A percentile compares a stretch with the other conserved stretches of the same genome.
phyloP scores from a whole-genome alignment of 139 green algal genomes.

The Coccomyxa sp. region DNA sequence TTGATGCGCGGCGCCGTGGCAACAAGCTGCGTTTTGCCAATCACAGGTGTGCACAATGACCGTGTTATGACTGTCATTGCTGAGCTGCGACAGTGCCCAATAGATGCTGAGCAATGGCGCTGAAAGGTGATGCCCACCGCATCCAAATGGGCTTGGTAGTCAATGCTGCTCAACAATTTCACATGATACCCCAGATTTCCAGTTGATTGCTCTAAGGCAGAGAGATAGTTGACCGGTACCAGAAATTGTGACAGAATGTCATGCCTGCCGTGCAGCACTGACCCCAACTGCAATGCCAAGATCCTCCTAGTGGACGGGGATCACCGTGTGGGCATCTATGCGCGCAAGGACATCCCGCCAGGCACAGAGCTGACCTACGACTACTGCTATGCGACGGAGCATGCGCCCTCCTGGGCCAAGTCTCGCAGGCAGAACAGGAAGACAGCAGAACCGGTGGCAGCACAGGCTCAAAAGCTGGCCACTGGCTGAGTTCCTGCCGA shows the following conservation, averaged over 20 bases:
- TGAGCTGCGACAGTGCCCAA: background rate
- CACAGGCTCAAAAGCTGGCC: too few species aligned
- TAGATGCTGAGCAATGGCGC: background rate
- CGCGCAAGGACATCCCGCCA: constrained; percentile 45
- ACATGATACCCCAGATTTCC: too few species aligned
- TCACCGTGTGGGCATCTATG: constrained; percentile 76
- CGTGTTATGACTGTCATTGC: too few species aligned
- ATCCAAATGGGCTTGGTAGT: background rate
- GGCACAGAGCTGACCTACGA: constrained; percentile 75
- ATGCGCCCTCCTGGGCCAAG: constrained; percentile 5
- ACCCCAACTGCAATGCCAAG: constrained; percentile 59
- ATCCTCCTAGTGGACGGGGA: constrained; percentile 74
- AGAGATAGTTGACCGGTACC: too few species aligned
- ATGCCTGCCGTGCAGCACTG: constrained; percentile 15
- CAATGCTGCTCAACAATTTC: background rate
- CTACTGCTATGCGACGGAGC: constrained; percentile 38
- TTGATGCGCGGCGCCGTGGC: constrained; percentile 73
- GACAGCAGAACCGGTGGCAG: too few species aligned
- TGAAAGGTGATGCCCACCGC: background rate
- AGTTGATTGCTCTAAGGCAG: too few species aligned
- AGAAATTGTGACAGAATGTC: too few species aligned
- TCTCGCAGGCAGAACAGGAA: too few species aligned
- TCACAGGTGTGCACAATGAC: constrained; percentile 48
- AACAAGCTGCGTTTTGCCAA: constrained; percentile 93
- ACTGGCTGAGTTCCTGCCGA: too few species aligned